Evolutionary conservation across 164 flowering plant genomes (phyloP).

Genomic region (Magnolia sinica): DNA sequence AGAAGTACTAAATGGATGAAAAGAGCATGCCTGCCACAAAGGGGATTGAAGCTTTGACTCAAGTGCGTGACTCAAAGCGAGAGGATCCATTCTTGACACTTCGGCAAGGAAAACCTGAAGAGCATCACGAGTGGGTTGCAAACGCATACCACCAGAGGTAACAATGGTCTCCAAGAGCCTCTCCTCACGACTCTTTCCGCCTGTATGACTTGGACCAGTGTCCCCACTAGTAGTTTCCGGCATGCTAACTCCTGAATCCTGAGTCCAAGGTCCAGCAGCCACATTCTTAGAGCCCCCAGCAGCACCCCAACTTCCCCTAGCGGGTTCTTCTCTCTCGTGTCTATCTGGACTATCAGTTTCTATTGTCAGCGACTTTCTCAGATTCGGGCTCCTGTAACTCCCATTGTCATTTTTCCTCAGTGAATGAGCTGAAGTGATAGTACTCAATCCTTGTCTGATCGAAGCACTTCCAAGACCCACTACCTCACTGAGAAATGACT

Average conservation of each 20-base stretch:
- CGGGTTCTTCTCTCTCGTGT: constrained; percentile 49
- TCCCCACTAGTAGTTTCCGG: constrained; percentile 44
- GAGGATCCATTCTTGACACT: constrained; percentile 79
- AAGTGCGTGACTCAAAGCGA: constrained; percentile 69
- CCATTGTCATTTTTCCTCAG: constrained; percentile 63
- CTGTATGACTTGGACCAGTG: constrained; percentile 37
- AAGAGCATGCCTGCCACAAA: constrained; percentile 73
- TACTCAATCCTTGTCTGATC: constrained; percentile 77
- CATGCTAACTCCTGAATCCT: constrained; percentile 36
- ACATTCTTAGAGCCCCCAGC: constrained; percentile 41
- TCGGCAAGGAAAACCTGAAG: constrained; percentile 75
- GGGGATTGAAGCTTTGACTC: constrained; percentile 84
- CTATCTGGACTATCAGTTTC: constrained; percentile 49
- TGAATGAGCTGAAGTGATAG: constrained; percentile 60
- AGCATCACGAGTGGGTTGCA: constrained; percentile 96
- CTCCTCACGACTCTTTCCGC: constrained; percentile 75
- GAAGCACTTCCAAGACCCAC: constrained; percentile 94
- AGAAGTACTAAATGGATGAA: not conserved
- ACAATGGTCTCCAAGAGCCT: constrained; percentile 84
- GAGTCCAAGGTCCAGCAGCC: constrained; percentile 55
- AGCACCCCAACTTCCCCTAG: constrained; percentile 35
- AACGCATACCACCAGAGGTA: constrained; percentile 89
- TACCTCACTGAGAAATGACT: constrained; percentile 90
- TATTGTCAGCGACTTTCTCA: constrained; percentile 71
- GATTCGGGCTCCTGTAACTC: constrained; percentile 73